phyloP scores from a whole-genome alignment of 805 yeast species.

The Hanseniaspora thailandica region DNA sequence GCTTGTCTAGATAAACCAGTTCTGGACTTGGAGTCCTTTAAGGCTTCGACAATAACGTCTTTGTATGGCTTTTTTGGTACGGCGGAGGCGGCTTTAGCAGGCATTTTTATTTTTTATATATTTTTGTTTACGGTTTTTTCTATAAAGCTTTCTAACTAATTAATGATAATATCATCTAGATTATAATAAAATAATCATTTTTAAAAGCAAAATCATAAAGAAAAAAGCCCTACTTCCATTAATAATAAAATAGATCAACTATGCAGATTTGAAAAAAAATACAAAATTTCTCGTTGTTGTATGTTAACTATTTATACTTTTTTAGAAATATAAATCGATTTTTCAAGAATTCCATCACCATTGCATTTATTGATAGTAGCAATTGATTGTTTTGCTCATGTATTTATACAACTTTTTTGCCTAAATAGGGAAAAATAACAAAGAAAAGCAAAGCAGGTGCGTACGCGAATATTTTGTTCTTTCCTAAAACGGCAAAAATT shows the following conservation, averaged over 20 bases:
- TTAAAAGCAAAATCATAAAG: no score
- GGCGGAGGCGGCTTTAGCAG: slow-evolving; percentile 13
- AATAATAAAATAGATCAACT: neutral
- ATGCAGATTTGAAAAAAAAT: neutral
- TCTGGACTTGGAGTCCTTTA: slow-evolving; percentile 61
- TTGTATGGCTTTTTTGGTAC: slow-evolving; percentile 16
- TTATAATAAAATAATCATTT: no score
- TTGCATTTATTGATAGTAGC: neutral
- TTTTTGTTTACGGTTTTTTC: neutral
- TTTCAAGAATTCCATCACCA: neutral
- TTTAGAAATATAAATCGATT: neutral
- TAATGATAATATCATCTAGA: neutral
- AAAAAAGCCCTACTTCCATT: neutral
- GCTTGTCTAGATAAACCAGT: slow-evolving; percentile 80
- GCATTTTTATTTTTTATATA: slow-evolving; percentile 8
- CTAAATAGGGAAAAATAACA: neutral
- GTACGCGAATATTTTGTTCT: neutral
- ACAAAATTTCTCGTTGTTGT: slow-evolving; percentile 7
- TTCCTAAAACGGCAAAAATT: neutral
- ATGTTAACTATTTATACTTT: slow-evolving; percentile 16
- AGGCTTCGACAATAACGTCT: slow-evolving; percentile 41
- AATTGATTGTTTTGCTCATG: neutral
- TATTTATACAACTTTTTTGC: neutral
- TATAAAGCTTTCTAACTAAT: neutral
- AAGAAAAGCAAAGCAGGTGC: neutral